Conservation (phyloP, 805 yeast species). For the Komagataella ulmi region DNA sequence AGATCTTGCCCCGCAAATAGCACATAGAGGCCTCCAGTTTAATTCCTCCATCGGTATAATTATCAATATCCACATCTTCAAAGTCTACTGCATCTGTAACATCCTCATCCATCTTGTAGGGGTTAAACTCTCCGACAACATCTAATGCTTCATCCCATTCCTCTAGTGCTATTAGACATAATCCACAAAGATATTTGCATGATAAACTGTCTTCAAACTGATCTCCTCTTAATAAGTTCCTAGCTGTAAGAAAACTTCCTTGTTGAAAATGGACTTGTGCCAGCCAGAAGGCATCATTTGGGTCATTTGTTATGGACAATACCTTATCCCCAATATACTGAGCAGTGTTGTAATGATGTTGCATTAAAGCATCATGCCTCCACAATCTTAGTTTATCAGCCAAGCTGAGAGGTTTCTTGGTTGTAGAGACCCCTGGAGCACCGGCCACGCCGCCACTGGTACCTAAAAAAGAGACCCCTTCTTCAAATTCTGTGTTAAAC, state of each 20-base stretch:
- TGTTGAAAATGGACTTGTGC: conserved; percentile 78
- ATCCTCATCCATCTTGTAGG: conserved; percentile 32
- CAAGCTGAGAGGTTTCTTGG: conserved; percentile 41
- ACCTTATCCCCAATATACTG: conserved; percentile 88
- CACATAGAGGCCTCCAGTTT: conserved; percentile 81
- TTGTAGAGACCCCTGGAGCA: neutral
- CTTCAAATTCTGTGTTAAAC: neutral
- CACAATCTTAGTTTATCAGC: conserved; percentile 80
- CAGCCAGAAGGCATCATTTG: conserved; percentile 92
- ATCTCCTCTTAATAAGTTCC: conserved; percentile 47
- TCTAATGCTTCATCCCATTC: conserved; percentile 84
- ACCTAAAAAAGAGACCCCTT: neutral
- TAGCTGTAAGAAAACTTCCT: conserved; percentile 70
- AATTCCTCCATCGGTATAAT: conserved; percentile 61
- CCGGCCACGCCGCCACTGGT: neutral
- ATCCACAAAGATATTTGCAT: conserved; percentile 71
- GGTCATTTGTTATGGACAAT: conserved; percentile 67
- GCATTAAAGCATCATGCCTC: conserved; percentile 89
- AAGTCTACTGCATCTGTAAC: conserved; percentile 16
- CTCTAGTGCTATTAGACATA: conserved; percentile 58
- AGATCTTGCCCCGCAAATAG: conserved; percentile 72
- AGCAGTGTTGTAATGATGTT: conserved; percentile 84
- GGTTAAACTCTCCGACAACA: conserved; percentile 70
- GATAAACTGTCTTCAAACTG: conserved; percentile 50
- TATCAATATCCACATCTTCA: neutral